Evolutionary conservation across 768 basidiomycete genomes (phyloP).

Genomic region (Naganishia friedmannii): DNA sequence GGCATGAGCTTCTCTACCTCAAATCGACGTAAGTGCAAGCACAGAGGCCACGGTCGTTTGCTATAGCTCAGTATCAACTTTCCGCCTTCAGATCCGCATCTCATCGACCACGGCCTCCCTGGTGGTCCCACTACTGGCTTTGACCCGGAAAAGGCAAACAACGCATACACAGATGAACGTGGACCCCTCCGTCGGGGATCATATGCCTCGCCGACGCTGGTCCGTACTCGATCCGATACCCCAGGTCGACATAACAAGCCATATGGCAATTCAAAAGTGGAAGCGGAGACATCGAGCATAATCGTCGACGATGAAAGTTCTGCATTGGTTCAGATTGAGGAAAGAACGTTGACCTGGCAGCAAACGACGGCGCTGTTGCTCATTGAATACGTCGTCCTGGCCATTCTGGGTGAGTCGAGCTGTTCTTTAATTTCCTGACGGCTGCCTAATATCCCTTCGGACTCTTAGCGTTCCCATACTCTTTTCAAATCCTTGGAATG

Average conservation of each 20-base stretch:
- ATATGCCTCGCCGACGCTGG: conserved; percentile 19
- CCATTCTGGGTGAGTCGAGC: conserved; percentile 31
- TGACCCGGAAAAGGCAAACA: conserved; percentile 24
- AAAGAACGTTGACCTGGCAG: conserved; percentile 28
- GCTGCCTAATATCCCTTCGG: neutral
- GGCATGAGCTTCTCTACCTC: conserved; percentile 4
- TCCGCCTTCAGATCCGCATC: conserved; percentile 8
- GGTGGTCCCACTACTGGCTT: conserved; percentile 28
- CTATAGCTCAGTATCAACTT: neutral
- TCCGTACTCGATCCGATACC: neutral
- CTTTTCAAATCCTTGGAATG: conserved; percentile 37
- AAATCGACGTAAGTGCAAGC: conserved; percentile 6
- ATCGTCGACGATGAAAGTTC: conserved; percentile 23
- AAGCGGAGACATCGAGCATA: conserved; percentile 4
- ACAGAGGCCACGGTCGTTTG: neutral
- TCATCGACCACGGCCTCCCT: conserved; percentile 30
- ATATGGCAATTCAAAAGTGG: neutral
- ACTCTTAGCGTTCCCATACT: conserved; percentile 35
- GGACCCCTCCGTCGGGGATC: neutral
- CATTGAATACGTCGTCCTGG: conserved; percentile 39
- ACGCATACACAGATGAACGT: conserved; percentile 1
- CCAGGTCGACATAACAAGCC: neutral
- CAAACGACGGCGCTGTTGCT: conserved; percentile 29
- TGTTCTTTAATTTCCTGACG: neutral
- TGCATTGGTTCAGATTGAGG: conserved; percentile 28